phyloP scores from a whole-genome alignment of 768 basidiomycete genomes.

The Paxillus ammoniavirescens region DNA sequence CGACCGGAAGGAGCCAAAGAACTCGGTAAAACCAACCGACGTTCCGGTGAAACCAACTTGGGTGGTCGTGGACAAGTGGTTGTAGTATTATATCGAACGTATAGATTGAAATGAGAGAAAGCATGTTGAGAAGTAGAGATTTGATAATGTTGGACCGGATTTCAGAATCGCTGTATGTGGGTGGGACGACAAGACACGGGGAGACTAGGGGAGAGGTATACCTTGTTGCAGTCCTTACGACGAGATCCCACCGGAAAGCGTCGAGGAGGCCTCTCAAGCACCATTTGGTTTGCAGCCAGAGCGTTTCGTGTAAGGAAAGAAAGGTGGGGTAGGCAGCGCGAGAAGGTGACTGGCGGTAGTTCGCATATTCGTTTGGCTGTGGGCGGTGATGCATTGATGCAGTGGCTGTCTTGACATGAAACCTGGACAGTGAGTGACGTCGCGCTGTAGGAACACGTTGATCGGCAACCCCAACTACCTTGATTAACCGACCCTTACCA shows the following conservation, averaged over 20 bases:
- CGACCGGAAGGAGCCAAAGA: conserved; percentile 78
- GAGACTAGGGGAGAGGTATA: conserved; percentile 29
- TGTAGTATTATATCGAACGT: conserved; percentile 71
- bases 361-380: conserved; percentile 23
- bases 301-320: conserved; percentile 59
- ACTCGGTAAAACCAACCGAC: conserved; percentile 75
- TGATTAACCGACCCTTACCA: too few relatives aligned
- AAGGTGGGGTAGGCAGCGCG: conserved; percentile 67
- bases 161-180: conserved; percentile 60
- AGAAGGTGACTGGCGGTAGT: conserved; percentile 31
- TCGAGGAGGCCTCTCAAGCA: conserved; percentile 61
- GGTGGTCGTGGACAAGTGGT: conserved; percentile 61
- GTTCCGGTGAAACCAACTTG: conserved; percentile 68
- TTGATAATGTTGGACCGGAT: conserved; percentile 74
- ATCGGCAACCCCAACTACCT: too few relatives aligned
- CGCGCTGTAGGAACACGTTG: too few relatives aligned
- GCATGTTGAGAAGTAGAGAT: conserved; percentile 67
- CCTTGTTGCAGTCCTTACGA: conserved; percentile 58
- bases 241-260: conserved; percentile 70
- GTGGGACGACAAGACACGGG: conserved; percentile 6
- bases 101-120: conserved; percentile 73
- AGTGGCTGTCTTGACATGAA: conserved; percentile 25
- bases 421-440: conserved; percentile 19
- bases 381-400: conserved; percentile 1
- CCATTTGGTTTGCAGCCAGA: conserved; percentile 59